A percentile compares a stretch with the other conserved stretches of the same genome.
These are phyloP conservation scores for Sarocladium kiliense DNA, from an alignment of 2,329 filamentous ascomycete genomes.

Conservation along the genomic window DNA sequence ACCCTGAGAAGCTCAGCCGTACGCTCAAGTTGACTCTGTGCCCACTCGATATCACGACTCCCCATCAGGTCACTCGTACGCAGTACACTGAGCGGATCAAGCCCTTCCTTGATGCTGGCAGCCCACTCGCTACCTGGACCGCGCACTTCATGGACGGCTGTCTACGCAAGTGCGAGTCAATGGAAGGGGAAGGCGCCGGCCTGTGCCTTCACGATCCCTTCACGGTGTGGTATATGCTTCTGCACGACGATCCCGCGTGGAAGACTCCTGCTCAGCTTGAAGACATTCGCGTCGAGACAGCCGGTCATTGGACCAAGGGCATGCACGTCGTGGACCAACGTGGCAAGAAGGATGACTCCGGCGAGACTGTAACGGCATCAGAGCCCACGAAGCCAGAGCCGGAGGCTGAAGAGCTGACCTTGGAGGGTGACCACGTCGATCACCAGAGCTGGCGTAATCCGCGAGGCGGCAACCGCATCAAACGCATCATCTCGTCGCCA, in stretches of 20 bases:
- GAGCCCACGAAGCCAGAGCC: constrained; percentile 33
- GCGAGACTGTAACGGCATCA: constrained; percentile 29
- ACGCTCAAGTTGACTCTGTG: constrained; percentile 65
- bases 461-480: constrained; percentile 72
- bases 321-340: constrained; percentile 83
- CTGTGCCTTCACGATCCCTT: constrained; percentile 73
- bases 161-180: constrained; percentile 61
- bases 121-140: constrained; percentile 70
- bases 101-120: constrained; percentile 53
- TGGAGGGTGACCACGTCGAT: constrained; percentile 62
- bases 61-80: constrained; percentile 59
- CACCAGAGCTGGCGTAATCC: constrained; percentile 69
- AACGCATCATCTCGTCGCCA: constrained; percentile 65
- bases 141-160: constrained; percentile 66
- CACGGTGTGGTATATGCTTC: constrained; percentile 73
- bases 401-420: constrained; percentile 31
- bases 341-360: constrained; percentile 44
- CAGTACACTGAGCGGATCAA: constrained; percentile 53
- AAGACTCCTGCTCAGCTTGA: constrained; percentile 54
- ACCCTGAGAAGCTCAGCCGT: constrained; percentile 59
- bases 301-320: constrained; percentile 90
- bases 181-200: constrained; percentile 53
- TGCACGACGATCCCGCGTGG: constrained; percentile 53
- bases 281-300: constrained; percentile 85
- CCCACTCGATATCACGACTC: constrained; percentile 71